A percentile compares a stretch with the other conserved stretches of the same genome.
phyloP scores from a whole-genome alignment of 2,329 filamentous ascomycete species.

The Colletotrichum godetiae region DNA sequence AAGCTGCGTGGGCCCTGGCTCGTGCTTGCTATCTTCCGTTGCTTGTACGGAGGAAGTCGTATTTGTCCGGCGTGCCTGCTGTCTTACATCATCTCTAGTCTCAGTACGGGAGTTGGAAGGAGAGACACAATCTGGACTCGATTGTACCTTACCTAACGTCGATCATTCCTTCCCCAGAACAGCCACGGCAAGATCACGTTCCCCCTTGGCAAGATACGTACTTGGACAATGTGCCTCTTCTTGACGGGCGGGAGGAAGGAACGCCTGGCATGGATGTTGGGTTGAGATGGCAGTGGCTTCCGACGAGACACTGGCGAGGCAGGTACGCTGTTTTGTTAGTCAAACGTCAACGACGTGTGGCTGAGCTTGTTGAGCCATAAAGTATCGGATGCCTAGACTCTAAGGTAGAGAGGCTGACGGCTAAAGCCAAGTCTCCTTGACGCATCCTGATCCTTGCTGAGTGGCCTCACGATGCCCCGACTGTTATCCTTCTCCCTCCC shows the following conservation, averaged over 20 bases:
- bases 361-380: constrained; percentile 3
- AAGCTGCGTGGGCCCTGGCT: not conserved
- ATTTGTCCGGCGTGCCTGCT: not conserved
- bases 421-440: constrained; percentile 14
- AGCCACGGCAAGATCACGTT: not conserved
- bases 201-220: not conserved
- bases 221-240: not conserved
- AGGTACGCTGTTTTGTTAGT: not conserved
- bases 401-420: not conserved
- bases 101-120: not conserved
- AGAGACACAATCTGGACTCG: not conserved
- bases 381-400: not conserved
- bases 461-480: not conserved
- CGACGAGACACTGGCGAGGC: not conserved
- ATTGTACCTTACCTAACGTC: not conserved
- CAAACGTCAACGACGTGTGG: constrained; percentile 11
- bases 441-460: constrained; percentile 14
- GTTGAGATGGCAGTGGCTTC: constrained; percentile 1
- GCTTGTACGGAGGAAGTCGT: not conserved
- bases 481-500: not conserved
- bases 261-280: not conserved
- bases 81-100: not conserved
- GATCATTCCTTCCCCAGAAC: too few species aligned
- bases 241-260: not conserved
- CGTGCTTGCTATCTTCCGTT: constrained; percentile 2